Evolutionary conservation across 257 asterid species (phyloP).

Genomic region (Solanum acaule): DNA sequence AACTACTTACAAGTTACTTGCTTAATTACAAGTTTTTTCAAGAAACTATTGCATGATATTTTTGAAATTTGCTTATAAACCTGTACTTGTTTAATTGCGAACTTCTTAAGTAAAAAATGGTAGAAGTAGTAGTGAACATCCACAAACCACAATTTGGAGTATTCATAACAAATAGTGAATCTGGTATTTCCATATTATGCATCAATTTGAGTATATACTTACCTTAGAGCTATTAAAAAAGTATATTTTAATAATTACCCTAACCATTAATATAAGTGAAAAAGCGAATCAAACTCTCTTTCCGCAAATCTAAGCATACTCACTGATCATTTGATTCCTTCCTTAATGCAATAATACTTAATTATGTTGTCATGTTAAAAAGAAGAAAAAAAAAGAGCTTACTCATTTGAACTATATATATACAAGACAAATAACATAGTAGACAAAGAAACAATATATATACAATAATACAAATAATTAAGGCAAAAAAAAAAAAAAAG

Average conservation of each 20-base stretch:
- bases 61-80: neutral
- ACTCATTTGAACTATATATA: neutral
- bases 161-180: neutral
- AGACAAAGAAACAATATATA: too few species aligned
- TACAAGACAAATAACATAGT: neutral
- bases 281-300: neutral
- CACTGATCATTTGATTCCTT: neutral
- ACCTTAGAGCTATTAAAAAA: neutral
- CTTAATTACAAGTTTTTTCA: too few species aligned
- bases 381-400: neutral
- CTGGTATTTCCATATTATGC: neutral
- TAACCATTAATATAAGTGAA: neutral
- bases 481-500: neutral
- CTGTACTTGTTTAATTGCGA: neutral
- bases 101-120: neutral
- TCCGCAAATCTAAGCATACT: neutral
- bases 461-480: neutral
- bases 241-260: neutral
- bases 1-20: neutral
- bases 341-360: neutral
- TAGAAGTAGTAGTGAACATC: neutral
- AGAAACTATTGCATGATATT: neutral
- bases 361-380: neutral
- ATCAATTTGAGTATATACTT: neutral
- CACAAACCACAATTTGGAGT: neutral